Evolutionary conservation across 2,329 filamentous ascomycete genomes (phyloP), one percentile per base, ranked within the genome.

Genomic region (Ophiostoma himal-ulmi): DNA sequence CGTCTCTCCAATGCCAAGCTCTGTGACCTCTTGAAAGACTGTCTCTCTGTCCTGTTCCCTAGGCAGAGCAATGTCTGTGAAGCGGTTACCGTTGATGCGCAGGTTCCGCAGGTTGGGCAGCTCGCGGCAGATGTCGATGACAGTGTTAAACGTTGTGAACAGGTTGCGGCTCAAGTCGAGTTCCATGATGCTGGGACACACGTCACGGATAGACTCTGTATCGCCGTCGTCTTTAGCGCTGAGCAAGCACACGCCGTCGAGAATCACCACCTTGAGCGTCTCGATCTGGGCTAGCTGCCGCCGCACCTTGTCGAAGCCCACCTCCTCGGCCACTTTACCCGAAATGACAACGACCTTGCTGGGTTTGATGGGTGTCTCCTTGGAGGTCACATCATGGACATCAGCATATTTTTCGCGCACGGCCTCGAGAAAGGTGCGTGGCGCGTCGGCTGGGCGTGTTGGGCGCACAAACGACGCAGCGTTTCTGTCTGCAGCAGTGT

Each of bases 251-350:
- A 92, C 80, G 17, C 90, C 89, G 80, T 98, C 94, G 8, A 99
- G 83, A 54, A 98, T 87, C 68, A 96, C 89, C 70, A 94, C 89
- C 74, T 86, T 89, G 72, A 98, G 84, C 75, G 95, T 91, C 70
- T 89, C 83, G 41, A 98, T 83, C 76, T 90, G 83, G 75, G 93
- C 90, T 76, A 96, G 89, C 79, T 94, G 88, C 74, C 86, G 86
- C 62, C 91, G 88, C 74, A 97, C 92, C 83, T 97, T 97, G 75
- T 96, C 93, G 75, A 98, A 98, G 39, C 95, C 95, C 44, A 98
- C 88, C 80, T 98, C 94, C 80, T 98, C 91, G 5, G 92, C 94
- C 22, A 94, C 86, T 80, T 98, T 98, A 52, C 80, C 91, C 81
- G 83, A 96, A 84, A 84, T 90, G 70, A 83, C 81, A 73, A 96